Conservation (phyloP, 805 yeast genomes). For the Candida insectalens region DNA sequence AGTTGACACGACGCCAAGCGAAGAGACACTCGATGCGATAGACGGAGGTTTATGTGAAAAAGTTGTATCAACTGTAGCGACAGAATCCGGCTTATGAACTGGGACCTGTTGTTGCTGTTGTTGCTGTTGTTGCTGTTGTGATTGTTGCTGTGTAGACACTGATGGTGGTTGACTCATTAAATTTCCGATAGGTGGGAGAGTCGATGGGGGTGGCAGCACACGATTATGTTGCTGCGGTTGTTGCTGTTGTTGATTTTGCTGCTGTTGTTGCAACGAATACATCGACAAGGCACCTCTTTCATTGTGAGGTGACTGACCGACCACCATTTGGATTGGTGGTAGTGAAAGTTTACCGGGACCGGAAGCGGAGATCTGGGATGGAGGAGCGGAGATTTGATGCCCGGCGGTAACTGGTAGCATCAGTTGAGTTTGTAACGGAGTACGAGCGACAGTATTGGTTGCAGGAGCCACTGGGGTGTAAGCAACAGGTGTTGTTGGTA, state of each 20-base stretch:
- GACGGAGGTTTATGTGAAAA: constrained; percentile 16
- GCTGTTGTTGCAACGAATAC: neutral
- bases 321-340: neutral
- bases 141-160: too few relatives aligned
- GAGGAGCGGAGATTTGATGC: neutral
- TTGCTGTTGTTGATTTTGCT: too few relatives aligned
- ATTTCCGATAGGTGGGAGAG: too few relatives aligned
- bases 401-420: neutral
- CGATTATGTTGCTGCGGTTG: too few relatives aligned
- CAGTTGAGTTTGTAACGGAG: neutral
- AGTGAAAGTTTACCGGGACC: neutral
- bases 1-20: neutral
- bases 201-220: too few relatives aligned
- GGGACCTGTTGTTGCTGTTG: too few relatives aligned
- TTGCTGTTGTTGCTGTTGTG: too few relatives aligned
- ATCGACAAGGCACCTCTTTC: neutral
- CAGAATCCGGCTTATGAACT: neutral
- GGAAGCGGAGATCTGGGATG: neutral
- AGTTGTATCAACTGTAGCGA: neutral
- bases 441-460: neutral
- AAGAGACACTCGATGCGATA: constrained; percentile 10
- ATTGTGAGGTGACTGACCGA: neutral
- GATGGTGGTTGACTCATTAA: too few relatives aligned
- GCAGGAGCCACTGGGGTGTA: neutral
- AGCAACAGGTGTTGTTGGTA: too few relatives aligned